Evolutionary conservation across 495 filamentous ascomycete genomes (phyloP).

Genomic region (Neurospora cerealis): DNA sequence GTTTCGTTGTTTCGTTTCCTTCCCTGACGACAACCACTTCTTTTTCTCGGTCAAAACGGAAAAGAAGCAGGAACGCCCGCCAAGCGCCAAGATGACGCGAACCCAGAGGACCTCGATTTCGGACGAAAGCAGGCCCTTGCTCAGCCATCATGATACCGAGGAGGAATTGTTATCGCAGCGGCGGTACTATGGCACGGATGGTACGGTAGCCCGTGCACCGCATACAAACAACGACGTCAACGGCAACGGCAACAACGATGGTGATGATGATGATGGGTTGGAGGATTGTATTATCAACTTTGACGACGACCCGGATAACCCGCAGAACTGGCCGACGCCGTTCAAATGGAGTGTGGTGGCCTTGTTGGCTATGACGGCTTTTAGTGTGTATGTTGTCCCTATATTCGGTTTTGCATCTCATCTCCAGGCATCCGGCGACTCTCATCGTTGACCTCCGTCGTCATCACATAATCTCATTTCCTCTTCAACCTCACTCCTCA

Average conservation of each 20-base stretch:
- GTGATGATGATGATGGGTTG: conserved; percentile 18
- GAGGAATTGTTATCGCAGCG: background rate
- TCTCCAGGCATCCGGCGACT: too few species aligned
- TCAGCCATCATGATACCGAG: background rate
- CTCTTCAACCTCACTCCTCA: too few species aligned
- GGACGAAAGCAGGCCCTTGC: background rate
- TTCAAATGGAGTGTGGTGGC: conserved; percentile 42
- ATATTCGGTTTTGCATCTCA: too few species aligned
- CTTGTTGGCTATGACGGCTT: conserved; percentile 40
- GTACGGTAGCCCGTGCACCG: conserved; percentile 1
- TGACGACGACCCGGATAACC: conserved; percentile 42
- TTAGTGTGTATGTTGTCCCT: conserved; percentile 37
- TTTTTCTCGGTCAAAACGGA: background rate
- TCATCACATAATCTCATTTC: too few species aligned
- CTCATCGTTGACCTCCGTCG: too few species aligned
- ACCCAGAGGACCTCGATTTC: background rate
- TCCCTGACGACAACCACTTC: background rate
- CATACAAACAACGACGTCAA: background rate
- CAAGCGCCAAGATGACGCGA: background rate
- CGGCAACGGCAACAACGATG: conserved; percentile 2
- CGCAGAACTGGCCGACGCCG: conserved; percentile 37
- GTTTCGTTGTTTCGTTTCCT: background rate
- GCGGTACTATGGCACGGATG: background rate
- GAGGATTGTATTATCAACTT: conserved; percentile 28
- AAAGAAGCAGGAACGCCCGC: conserved; percentile 3